phyloP scores from a whole-genome alignment of 257 asterid species.

The Plantago elongata region DNA sequence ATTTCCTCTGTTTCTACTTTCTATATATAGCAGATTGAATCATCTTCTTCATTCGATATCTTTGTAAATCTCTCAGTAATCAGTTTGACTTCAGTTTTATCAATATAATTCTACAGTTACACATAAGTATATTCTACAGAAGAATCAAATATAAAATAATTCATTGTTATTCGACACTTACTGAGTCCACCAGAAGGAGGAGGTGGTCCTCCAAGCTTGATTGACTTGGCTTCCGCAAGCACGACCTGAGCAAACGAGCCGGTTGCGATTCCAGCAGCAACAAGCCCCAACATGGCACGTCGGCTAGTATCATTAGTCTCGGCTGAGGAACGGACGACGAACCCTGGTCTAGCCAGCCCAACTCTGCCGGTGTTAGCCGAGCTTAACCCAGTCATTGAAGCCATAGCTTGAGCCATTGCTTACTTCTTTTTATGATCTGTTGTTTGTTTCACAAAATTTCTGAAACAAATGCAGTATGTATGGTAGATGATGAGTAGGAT shows the following conservation, averaged over 20 bases:
- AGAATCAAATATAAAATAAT: no score
- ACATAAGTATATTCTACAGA: no score
- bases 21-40: no score
- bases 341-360: constrained; percentile 38
- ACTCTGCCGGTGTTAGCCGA: constrained; percentile 34
- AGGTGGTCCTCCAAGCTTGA: constrained; percentile 83
- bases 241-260: constrained; percentile 73
- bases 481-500: neutral
- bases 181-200: constrained; percentile 97
- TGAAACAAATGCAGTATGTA: neutral
- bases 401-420: constrained; percentile 48
- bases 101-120: no score
- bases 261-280: constrained; percentile 67
- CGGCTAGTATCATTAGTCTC: constrained; percentile 69
- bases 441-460: neutral
- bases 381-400: constrained; percentile 21
- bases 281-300: constrained; percentile 70
- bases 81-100: no score
- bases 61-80: no score
- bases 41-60: no score
- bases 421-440: neutral
- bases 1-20: no score
- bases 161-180: constrained; percentile 29
- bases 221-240: constrained; percentile 72
- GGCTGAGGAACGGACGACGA: constrained; percentile 59